Conservation (phyloP, 306 rosid species). For the Canavalia gladiata region DNA sequence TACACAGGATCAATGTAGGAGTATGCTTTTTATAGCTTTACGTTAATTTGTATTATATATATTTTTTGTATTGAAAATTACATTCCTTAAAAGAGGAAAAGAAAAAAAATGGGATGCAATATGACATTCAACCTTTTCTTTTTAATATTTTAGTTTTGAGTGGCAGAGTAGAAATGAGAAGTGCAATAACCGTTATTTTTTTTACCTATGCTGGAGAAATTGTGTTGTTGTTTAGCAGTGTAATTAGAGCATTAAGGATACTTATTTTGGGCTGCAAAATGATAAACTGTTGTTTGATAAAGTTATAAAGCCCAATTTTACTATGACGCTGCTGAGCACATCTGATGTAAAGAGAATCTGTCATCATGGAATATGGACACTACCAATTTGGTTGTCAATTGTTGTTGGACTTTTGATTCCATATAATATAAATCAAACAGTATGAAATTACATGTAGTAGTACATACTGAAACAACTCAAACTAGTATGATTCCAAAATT, state of each 20-base stretch:
- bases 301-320: conserved; percentile 28
- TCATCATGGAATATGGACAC: neutral
- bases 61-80: neutral
- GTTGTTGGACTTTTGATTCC: neutral
- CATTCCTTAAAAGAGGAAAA: conserved; percentile 8
- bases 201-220: neutral
- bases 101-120: neutral
- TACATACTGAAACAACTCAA: neutral
- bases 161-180: neutral
- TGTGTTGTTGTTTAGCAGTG: neutral
- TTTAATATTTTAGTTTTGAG: neutral
- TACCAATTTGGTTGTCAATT: conserved; percentile 20
- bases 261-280: conserved; percentile 28
- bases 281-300: neutral
- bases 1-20: neutral
- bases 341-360: conserved; percentile 15
- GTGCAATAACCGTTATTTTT: neutral
- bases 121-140: neutral
- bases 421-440: neutral
- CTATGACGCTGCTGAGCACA: neutral
- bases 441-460: neutral
- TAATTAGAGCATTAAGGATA: neutral
- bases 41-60: neutral
- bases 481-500: neutral
- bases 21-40: conserved; percentile 14